These are phyloP conservation scores for Flaveria robusta DNA, from an alignment of 129 eudicot species.

Conservation along the genomic window DNA sequence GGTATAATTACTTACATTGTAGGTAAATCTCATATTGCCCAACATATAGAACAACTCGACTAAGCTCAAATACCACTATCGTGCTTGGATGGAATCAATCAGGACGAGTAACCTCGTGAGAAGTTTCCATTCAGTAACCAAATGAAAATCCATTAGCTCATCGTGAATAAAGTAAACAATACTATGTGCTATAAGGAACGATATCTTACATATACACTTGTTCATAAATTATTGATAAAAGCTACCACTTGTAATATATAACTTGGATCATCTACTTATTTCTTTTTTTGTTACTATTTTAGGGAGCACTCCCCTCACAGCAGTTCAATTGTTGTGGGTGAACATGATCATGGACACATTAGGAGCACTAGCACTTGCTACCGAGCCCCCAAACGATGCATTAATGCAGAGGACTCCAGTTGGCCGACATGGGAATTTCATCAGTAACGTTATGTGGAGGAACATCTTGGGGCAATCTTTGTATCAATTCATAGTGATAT, in stretches of 20 bases:
- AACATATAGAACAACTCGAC: background rate
- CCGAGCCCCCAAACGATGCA: conserved; percentile 95
- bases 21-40: background rate
- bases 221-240: background rate
- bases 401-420: conserved; percentile 86
- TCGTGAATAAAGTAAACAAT: background rate
- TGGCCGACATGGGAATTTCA: conserved; percentile 85
- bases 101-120: background rate
- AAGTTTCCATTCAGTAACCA: background rate
- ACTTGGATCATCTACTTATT: background rate
- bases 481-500: conserved; percentile 76
- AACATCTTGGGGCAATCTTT: conserved; percentile 90
- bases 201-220: background rate
- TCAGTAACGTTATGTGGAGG: conserved; percentile 91
- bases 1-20: conserved; percentile 37
- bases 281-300: conserved; percentile 12
- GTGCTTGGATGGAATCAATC: background rate
- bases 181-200: background rate
- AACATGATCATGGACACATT: conserved; percentile 99
- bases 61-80: background rate
- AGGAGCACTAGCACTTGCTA: conserved; percentile 95
- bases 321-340: conserved; percentile 98
- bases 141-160: background rate
- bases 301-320: conserved; percentile 96
- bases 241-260: background rate